Conservation (phyloP, 129 eudicot species). For the Artemisia tridentata region DNA sequence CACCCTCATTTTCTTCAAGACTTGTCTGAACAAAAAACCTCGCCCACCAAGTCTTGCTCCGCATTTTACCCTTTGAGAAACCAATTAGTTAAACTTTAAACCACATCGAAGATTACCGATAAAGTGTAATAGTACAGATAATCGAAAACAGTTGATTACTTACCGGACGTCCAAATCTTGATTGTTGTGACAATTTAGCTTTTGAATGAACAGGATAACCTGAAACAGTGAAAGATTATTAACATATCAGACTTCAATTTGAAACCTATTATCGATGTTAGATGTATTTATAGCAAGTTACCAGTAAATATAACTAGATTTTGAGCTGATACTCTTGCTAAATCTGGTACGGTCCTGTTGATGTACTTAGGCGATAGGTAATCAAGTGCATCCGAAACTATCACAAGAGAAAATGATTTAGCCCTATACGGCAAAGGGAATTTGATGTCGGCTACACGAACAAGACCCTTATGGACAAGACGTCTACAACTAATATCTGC, state of each 20-base stretch:
- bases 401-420: constrained; percentile 32
- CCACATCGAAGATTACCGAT: too few species aligned
- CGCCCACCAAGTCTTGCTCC: constrained; percentile 65
- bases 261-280: neutral
- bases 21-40: constrained; percentile 58
- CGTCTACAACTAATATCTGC: neutral
- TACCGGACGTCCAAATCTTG: constrained; percentile 63
- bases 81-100: neutral
- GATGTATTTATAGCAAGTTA: neutral
- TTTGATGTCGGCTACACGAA: constrained; percentile 34
- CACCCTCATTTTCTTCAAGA: constrained; percentile 57
- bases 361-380: constrained; percentile 34
- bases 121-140: neutral
- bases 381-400: constrained; percentile 32
- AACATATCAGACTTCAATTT: neutral
- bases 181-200: constrained; percentile 47
- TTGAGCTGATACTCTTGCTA: constrained; percentile 32
- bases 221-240: neutral
- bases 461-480: constrained; percentile 3
- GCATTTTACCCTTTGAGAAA: constrained; percentile 53
- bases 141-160: neutral
- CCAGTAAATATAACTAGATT: constrained; percentile 10
- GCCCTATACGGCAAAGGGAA: constrained; percentile 35
- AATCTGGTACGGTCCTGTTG: constrained; percentile 29
- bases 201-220: constrained; percentile 50